A percentile compares a stretch with the other conserved stretches of the same genome.
Evolutionary conservation across 2,329 filamentous ascomycete species (phyloP).

Genomic region (Colletotrichum sp.): DNA sequence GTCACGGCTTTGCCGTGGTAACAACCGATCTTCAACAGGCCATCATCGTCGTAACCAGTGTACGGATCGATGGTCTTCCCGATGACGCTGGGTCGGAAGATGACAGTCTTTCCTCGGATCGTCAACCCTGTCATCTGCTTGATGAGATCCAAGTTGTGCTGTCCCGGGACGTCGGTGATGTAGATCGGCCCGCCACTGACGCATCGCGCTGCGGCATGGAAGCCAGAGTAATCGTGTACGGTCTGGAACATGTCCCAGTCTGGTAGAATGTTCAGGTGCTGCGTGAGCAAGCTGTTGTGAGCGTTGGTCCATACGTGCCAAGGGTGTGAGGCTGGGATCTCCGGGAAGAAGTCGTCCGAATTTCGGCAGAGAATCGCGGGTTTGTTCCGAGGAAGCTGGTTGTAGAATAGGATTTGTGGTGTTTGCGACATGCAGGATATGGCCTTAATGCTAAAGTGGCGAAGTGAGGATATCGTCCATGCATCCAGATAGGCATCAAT

Average conservation of each 20-base stretch:
- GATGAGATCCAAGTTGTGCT: slow-evolving; percentile 79
- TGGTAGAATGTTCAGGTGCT: slow-evolving; percentile 85
- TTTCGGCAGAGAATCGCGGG: slow-evolving; percentile 81
- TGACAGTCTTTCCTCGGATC: slow-evolving; percentile 74
- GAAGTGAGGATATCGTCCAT: slow-evolving; percentile 80
- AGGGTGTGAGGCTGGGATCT: slow-evolving; percentile 78
- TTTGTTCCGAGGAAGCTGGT: slow-evolving; percentile 78
- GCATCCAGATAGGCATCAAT: slow-evolving; percentile 82
- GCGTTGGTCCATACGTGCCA: slow-evolving; percentile 98
- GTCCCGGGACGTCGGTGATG: slow-evolving; percentile 87
- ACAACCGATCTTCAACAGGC: slow-evolving; percentile 77
- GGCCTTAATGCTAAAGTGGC: slow-evolving; percentile 76
- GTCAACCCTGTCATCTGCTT: slow-evolving; percentile 81
- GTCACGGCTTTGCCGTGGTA: slow-evolving; percentile 72
- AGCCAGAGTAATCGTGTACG: slow-evolving; percentile 71
- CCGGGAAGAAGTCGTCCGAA: slow-evolving; percentile 91
- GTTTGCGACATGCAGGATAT: slow-evolving; percentile 96
- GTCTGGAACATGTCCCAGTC: slow-evolving; percentile 81
- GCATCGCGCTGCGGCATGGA: slow-evolving; percentile 90
- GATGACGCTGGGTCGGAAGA: slow-evolving; percentile 78
- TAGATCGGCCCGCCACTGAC: slow-evolving; percentile 92
- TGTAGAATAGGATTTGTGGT: slow-evolving; percentile 85
- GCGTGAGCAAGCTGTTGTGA: slow-evolving; percentile 82
- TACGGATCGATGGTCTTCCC: slow-evolving; percentile 79
- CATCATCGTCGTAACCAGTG: slow-evolving; percentile 74